Conservation (phyloP, 192 early-diverging fungal genomes). For the Coemansia reversa region DNA sequence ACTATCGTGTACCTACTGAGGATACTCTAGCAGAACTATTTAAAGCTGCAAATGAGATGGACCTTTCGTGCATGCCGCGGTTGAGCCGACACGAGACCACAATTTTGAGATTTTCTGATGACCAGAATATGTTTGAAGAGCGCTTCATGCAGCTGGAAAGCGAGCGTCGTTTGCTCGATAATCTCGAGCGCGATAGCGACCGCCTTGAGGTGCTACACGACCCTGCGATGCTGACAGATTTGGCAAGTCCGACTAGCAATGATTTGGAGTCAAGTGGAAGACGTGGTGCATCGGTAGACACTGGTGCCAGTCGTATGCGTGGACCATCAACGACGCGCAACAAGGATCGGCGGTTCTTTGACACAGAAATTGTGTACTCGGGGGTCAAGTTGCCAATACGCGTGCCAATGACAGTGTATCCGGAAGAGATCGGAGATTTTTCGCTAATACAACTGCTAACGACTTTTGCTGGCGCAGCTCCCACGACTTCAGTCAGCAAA, state of each 20-base stretch:
- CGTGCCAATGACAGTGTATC: slow-evolving; percentile 81
- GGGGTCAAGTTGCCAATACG: slow-evolving; percentile 84
- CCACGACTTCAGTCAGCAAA: slow-evolving; percentile 47
- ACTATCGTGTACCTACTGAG: slow-evolving; percentile 74
- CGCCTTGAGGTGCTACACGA: slow-evolving; percentile 25
- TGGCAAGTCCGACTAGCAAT: slow-evolving; percentile 20
- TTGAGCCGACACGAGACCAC: slow-evolving; percentile 77
- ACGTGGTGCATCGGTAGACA: slow-evolving; percentile 56
- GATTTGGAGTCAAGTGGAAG: slow-evolving; percentile 31
- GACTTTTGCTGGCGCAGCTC: slow-evolving; percentile 61
- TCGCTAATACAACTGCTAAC: slow-evolving; percentile 78
- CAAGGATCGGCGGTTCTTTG: slow-evolving; percentile 86
- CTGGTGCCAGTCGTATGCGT: slow-evolving; percentile 51
- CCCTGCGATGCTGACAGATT: slow-evolving; percentile 23
- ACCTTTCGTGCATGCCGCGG: slow-evolving; percentile 74
- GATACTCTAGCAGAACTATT: slow-evolving; percentile 77
- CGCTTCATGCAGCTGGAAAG: slow-evolving; percentile 59
- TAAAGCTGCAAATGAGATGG: slow-evolving; percentile 81
- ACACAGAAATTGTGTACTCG: slow-evolving; percentile 82
- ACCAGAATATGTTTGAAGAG: slow-evolving; percentile 83
- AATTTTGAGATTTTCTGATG: slow-evolving; percentile 79
- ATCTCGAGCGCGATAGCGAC: slow-evolving; percentile 28
- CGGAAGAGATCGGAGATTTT: slow-evolving; percentile 92
- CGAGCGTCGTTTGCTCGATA: slow-evolving; percentile 29
- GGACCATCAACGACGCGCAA: slow-evolving; percentile 54